Evolutionary conservation across 148 eudicot genomes (phyloP).

Genomic region (Fagopyrum homotropicum): DNA sequence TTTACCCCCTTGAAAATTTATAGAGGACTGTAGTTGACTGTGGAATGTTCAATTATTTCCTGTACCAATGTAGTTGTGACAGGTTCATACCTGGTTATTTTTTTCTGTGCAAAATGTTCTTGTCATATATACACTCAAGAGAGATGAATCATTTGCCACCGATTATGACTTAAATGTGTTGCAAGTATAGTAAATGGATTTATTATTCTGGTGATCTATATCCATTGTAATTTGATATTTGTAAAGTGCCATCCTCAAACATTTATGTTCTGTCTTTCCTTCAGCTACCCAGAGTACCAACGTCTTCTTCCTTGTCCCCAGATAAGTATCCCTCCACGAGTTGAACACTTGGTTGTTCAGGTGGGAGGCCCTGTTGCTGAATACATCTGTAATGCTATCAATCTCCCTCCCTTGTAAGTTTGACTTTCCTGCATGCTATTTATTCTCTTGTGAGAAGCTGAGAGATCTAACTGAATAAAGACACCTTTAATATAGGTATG

Average conservation of each 20-base stretch:
- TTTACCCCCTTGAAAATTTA: neutral
- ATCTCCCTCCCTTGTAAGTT: constrained; percentile 78
- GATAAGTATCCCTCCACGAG: constrained; percentile 58
- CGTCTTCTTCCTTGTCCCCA: constrained; percentile 77
- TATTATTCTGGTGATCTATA: neutral
- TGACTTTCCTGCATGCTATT: constrained; percentile 1
- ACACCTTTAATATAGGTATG: constrained; percentile 44
- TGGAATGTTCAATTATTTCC: neutral
- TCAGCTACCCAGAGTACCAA: constrained; percentile 29
- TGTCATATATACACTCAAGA: neutral
- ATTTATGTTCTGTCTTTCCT: neutral
- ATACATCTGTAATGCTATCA: constrained; percentile 55
- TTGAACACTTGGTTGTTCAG: constrained; percentile 81
- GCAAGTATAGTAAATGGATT: neutral
- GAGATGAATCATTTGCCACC: neutral
- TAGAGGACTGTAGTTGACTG: neutral
- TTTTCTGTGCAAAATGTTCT: neutral
- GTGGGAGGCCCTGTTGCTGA: constrained; percentile 72
- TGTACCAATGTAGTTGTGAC: neutral
- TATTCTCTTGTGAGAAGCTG: neutral
- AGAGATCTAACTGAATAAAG: constrained; percentile 4
- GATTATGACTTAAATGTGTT: neutral
- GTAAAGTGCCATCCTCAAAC: neutral
- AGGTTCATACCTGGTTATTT: neutral
- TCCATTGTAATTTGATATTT: neutral